Percentiles rank a stretch among this genome's conserved stretches.
Conservation (phyloP, 1,284 basidiomycete genomes). For the Malassezia sp. region DNA sequence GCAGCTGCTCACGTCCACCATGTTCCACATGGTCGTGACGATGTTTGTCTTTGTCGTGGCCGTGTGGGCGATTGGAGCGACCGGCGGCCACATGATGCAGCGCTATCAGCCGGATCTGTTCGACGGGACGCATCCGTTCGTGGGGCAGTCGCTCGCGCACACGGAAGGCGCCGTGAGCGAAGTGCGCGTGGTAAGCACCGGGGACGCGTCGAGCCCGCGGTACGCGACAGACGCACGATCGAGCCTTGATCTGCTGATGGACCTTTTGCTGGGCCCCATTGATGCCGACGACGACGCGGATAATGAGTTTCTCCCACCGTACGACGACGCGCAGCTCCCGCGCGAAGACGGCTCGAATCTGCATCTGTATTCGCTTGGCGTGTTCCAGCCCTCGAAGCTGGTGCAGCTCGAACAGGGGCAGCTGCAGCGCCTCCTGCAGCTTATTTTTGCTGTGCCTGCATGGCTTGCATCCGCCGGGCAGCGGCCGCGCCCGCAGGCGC, state of each 20-base stretch:
- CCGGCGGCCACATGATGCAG: conserved; percentile 19
- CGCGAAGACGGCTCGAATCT: too few species aligned
- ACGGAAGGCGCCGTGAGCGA: too few species aligned
- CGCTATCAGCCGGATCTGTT: conserved; percentile 17
- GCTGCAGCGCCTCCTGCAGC: conserved; percentile 5
- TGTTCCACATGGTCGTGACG: conserved; percentile 22
- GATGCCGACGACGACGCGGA: neutral
- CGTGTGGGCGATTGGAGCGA: conserved; percentile 22
- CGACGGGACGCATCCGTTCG: conserved; percentile 2
- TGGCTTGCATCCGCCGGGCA: too few species aligned
- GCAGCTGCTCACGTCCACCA: conserved; percentile 24
- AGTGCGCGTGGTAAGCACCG: too few species aligned
- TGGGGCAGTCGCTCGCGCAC: conserved; percentile 1
- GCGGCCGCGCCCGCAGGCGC: too few species aligned
- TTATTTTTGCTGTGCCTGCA: too few species aligned
- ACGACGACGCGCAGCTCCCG: neutral
- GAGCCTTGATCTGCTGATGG: neutral
- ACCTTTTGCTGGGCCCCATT: neutral
- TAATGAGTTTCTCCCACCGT: neutral
- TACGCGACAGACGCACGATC: too few species aligned
- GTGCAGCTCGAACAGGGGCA: conserved; percentile 12
- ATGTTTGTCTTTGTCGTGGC: conserved; percentile 22
- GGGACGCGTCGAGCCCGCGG: neutral
- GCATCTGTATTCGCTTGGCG: neutral
- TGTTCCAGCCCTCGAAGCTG: conserved; percentile 8